Base-by-base conservation (phyloP, 106 monocot genomes). In the Chionographis japonica region DNA sequence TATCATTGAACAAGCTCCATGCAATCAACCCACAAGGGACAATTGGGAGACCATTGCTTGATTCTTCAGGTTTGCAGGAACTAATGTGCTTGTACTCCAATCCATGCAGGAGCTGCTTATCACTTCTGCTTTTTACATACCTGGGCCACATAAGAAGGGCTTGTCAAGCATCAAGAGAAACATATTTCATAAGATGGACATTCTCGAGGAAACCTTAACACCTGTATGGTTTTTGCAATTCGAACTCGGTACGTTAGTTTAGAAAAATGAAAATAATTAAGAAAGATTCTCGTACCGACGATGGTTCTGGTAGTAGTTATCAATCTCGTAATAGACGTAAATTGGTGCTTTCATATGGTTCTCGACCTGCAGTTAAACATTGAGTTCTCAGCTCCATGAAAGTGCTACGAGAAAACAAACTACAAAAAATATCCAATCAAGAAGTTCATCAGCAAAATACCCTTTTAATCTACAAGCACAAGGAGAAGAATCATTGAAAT, bases 1-100 rank as follows among this genome's bases (percentile, higher is more conserved):
- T 82, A 70, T 95, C 91, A 72, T 95, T 95, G 73, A 95, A 95
- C 60, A 95, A 84, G 59, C 91, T 91, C 95, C 95, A 95, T n/a
- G 95, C 83, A 49, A 95, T 88, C 63, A 95, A 81, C 39, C 95
- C 95, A 74, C 95, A 95, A 43, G 95, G 95, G 54, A 95, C 80
- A 51, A 95, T 82, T 67, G 95, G 88, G 53, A 79, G 77, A 49
- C 88, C 84, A 71, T 84, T 86, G 74, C 65, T 74, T 2, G 50
- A 56, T 49, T 91, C 81, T 63, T 74, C 65, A 41, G 88, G 91
- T 61, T 46, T 72, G 73, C 95, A 95, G 10, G 81, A 82, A 72
- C 85, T 76, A 65, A 51, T 84, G 56, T 78, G 77, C 57, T 72
- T 74, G 17, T 88, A 65, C 36, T 82, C 39, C 71, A 84, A 52